These are phyloP conservation scores for Rhodotorula taiwanensis DNA, from an alignment of 768 basidiomycete species.

Conservation along the genomic window DNA sequence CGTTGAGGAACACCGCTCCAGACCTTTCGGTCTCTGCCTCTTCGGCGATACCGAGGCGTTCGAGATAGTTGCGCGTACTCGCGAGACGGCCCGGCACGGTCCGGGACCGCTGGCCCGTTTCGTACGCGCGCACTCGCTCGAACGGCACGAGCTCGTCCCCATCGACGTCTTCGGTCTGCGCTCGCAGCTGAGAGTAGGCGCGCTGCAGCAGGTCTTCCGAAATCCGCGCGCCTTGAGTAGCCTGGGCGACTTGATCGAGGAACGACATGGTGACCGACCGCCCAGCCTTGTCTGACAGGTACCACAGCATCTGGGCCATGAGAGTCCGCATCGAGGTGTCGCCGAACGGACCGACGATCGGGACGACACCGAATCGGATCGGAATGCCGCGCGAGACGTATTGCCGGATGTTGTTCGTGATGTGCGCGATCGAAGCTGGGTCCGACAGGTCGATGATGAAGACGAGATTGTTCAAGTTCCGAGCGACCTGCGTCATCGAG, in stretches of 20 bases:
- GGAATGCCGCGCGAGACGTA: conserved; percentile 70
- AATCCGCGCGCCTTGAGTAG: not conserved
- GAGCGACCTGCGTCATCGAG: conserved; percentile 62
- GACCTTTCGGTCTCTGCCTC: not conserved
- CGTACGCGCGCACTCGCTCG: conserved; percentile 5
- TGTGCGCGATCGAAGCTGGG: conserved; percentile 55
- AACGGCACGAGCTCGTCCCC: conserved; percentile 5
- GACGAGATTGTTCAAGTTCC: conserved; percentile 77
- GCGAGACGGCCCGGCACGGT: not conserved
- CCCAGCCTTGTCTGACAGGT: conserved; percentile 60
- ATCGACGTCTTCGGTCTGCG: not conserved
- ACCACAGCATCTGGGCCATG: conserved; percentile 68
- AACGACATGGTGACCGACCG: conserved; percentile 59
- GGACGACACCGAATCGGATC: conserved; percentile 79
- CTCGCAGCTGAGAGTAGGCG: conserved; percentile 2
- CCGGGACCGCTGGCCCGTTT: not conserved
- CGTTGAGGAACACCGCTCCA: conserved; percentile 81
- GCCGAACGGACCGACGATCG: conserved; percentile 56
- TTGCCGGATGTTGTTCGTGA: conserved; percentile 58
- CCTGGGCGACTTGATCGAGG: conserved; percentile 51
- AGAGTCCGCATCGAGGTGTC: conserved; percentile 50
- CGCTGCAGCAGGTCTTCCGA: conserved; percentile 10
- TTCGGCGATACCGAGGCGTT: conserved; percentile 55
- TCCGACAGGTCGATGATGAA: conserved; percentile 73
- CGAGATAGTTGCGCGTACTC: conserved; percentile 52